These are phyloP conservation scores for Singerocomus rubriflavus DNA, from an alignment of 1,284 basidiomycete genomes.

Conservation along the genomic window DNA sequence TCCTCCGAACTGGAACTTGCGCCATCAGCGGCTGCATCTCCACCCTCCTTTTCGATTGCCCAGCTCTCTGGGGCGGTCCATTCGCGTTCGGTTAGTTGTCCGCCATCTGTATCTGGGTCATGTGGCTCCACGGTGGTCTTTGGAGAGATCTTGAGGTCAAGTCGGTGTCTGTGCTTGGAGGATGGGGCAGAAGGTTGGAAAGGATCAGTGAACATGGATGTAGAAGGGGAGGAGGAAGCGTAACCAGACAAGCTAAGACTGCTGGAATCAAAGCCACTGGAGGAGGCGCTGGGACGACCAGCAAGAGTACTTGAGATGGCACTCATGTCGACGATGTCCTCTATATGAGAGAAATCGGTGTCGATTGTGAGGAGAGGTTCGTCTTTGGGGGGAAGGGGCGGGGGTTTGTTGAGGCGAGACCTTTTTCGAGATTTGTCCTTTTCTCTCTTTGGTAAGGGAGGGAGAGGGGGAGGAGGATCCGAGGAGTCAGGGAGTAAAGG, in stretches of 20 bases:
- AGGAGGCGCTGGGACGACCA: slow-evolving; percentile 16
- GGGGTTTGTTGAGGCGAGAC: slow-evolving; percentile 22
- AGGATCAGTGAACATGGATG: slow-evolving; percentile 45
- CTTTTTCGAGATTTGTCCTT: slow-evolving; percentile 17
- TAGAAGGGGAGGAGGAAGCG: slow-evolving; percentile 34
- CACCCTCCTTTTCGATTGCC: slow-evolving; percentile 32
- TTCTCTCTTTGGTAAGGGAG: slow-evolving; percentile 32
- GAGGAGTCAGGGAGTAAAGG: slow-evolving; percentile 8
- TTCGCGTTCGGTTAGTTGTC: slow-evolving; percentile 9
- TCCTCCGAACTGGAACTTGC: slow-evolving; percentile 31
- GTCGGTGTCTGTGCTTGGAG: slow-evolving; percentile 12
- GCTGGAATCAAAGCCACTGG: slow-evolving; percentile 24
- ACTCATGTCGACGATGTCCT: slow-evolving; percentile 71
- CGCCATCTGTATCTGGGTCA: slow-evolving; percentile 8
- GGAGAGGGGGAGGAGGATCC: slow-evolving; percentile 26
- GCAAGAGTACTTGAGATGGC: slow-evolving; percentile 1
- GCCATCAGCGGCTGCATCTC: slow-evolving; percentile 20
- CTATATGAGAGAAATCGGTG: slow-evolving; percentile 78
- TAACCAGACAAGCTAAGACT: slow-evolving; percentile 20
- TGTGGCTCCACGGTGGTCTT: slow-evolving; percentile 34
- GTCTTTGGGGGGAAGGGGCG: slow-evolving; percentile 20
- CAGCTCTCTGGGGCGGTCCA: slow-evolving; percentile 38
- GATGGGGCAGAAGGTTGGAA: slow-evolving; percentile 35
- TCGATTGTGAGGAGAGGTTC: slow-evolving; percentile 50
- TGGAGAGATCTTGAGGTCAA: slow-evolving; percentile 47